phyloP scores from a whole-genome alignment of 2,329 filamentous ascomycete genomes.

The Mariannaea elegans region DNA sequence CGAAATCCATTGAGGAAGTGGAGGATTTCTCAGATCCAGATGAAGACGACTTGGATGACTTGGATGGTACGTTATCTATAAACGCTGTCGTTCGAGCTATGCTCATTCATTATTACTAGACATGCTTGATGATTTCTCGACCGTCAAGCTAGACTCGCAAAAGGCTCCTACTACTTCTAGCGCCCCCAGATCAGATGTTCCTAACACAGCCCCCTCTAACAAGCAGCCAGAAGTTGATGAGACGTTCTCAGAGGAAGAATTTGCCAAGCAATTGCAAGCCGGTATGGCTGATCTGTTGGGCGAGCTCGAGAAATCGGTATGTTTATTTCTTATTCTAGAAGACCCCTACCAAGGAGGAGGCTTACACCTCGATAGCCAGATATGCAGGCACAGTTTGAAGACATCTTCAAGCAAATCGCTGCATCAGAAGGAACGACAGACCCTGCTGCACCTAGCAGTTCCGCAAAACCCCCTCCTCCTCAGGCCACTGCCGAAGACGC shows the following conservation, averaged over 20 bases:
- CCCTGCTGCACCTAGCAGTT: constrained; percentile 29
- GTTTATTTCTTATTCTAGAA: constrained; percentile 30
- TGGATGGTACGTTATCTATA: constrained; percentile 71
- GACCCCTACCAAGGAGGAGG: neutral
- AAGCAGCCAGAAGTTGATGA: constrained; percentile 45
- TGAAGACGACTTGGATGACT: constrained; percentile 89
- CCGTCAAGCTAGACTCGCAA: constrained; percentile 59
- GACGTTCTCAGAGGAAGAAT: constrained; percentile 74
- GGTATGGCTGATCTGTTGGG: constrained; percentile 88
- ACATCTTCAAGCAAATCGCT: constrained; percentile 77
- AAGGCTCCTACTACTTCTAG: constrained; percentile 39
- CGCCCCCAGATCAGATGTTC: constrained; percentile 42
- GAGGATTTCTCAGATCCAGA: constrained; percentile 85
- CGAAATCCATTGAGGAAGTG: constrained; percentile 27
- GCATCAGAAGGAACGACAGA: constrained; percentile 54
- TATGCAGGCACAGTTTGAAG: constrained; percentile 82
- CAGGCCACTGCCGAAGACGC: constrained; percentile 61
- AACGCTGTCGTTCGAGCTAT: neutral
- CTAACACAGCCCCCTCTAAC: constrained; percentile 45
- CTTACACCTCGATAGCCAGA: constrained; percentile 60
- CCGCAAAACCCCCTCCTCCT: constrained; percentile 43
- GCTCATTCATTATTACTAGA: constrained; percentile 61
- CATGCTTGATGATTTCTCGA: constrained; percentile 89
- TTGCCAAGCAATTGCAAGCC: constrained; percentile 85
- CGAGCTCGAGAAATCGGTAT: constrained; percentile 70